These are phyloP conservation scores for Geotrichum bryndzae DNA, from an alignment of 1,139 yeast species.

Conservation along the genomic window DNA sequence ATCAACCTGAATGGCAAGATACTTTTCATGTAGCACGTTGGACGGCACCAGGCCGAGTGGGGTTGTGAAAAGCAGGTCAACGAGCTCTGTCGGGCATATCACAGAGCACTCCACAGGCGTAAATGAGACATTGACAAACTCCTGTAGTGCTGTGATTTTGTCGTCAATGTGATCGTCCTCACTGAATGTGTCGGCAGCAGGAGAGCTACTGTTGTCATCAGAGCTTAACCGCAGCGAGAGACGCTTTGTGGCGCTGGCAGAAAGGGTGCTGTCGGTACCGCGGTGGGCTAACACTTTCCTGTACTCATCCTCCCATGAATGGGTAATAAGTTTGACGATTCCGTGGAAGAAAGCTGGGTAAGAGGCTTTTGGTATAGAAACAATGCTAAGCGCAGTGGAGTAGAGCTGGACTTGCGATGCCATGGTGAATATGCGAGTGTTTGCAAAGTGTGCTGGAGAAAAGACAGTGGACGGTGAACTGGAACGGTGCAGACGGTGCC, in stretches of 20 bases:
- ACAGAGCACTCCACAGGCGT: constrained; percentile 55
- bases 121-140: constrained; percentile 50
- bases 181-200: background rate
- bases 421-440: background rate
- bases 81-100: constrained; percentile 42
- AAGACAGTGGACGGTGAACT: background rate
- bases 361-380: constrained; percentile 29
- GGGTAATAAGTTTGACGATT: constrained; percentile 27
- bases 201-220: background rate
- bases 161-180: background rate
- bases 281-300: background rate
- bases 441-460: background rate
- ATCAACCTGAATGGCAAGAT: constrained; percentile 53
- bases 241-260: background rate
- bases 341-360: constrained; percentile 30
- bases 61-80: constrained; percentile 38
- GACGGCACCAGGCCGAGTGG: constrained; percentile 30
- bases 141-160: constrained; percentile 25
- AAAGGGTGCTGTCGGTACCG: background rate
- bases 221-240: background rate
- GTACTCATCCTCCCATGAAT: constrained; percentile 22
- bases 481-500: background rate
- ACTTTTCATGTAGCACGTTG: constrained; percentile 43
- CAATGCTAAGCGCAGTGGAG: constrained; percentile 27
- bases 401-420: constrained; percentile 12